Base-by-base conservation (phyloP, 306 rosid species). In the Trifolium fragiferum region DNA sequence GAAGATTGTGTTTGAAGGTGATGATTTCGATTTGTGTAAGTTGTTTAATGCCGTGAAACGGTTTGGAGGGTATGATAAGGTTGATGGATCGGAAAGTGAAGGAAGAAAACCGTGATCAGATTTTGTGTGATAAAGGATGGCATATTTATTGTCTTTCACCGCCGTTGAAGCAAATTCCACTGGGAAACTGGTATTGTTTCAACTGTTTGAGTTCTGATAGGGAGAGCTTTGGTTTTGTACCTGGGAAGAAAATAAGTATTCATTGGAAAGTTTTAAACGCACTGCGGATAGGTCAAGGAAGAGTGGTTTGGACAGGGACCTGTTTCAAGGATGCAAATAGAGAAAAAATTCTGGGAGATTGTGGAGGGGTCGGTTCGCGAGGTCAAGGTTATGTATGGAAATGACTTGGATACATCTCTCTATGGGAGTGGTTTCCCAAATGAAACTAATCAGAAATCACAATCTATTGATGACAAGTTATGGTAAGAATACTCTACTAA, bases 401-500 rank as follows among this genome's bases (percentile, higher is more conserved):
- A 92, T 75, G 98, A 94, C 74, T 77, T 94, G 89, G 98, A 94
- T 83, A 90, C 98, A 14, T 94, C 98, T 49, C 50, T 82, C 32
- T 86, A 76, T 84, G 98, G 98, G 77, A 94, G 98, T 75, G 98
- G 97, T 66, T 94, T 94, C 79, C 98, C 97, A 4, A 91, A 92
- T 38, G 81, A 23, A 66, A 65, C 76, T 74, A 89, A 82, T 51
- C 88, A 79, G 91, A 91, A 76, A 81, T 93, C 85, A 59, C 80
- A 90, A 41, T 76, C 89, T 21, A 78, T 86, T 76, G 97, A 91
- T 73, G 83, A 85, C 32, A 85, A 86, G 87, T 72, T 79, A 66
- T 91, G 98, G 98, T 86, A 88, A 77, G 97, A 90, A 58, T 94
- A 86, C 77, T 82, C 93, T n/a, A 27, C 80, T 64, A 89, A 80